A percentile compares a stretch with the other conserved stretches of the same genome.
These are phyloP conservation scores for Microbotryum intermedium DNA, from an alignment of 1,284 basidiomycete species.

Conservation along the genomic window DNA sequence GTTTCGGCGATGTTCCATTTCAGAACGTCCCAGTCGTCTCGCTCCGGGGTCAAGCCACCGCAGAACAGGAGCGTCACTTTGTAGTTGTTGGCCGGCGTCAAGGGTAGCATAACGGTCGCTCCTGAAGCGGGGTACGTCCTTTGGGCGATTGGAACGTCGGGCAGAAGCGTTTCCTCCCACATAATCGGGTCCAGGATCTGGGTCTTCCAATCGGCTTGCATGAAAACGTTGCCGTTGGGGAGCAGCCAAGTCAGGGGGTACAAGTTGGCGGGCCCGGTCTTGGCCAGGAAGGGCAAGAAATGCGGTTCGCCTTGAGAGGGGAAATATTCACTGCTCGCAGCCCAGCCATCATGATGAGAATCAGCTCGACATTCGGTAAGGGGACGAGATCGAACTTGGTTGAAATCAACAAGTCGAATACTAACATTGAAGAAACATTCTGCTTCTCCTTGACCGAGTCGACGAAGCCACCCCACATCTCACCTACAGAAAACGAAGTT, in stretches of 20 bases:
- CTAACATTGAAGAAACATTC: conserved; percentile 57
- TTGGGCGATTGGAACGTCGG: conserved; percentile 49
- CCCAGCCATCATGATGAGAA: conserved; percentile 55
- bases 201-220: conserved; percentile 11
- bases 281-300: conserved; percentile 49
- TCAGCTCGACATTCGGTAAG: too few species aligned
- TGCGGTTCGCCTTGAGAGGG: background rate
- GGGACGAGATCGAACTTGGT: too few species aligned
- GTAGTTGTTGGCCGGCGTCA: conserved; percentile 55
- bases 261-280: conserved; percentile 76
- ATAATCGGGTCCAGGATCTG: conserved; percentile 56
- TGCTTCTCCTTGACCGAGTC: conserved; percentile 60
- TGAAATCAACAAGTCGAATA: too few species aligned
- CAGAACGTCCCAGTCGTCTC: conserved; percentile 44
- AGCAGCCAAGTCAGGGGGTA: conserved; percentile 78
- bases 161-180: conserved; percentile 46
- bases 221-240: conserved; percentile 56
- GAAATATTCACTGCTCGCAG: conserved; percentile 33
- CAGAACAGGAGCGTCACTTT: conserved; percentile 65
- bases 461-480: conserved; percentile 59
- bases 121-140: conserved; percentile 78
- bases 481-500: too few species aligned
- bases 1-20: background rate
- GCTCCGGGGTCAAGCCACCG: conserved; percentile 58
- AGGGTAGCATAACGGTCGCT: conserved; percentile 59